Percentiles rank a stretch among this genome's conserved stretches.
phyloP scores from a whole-genome alignment of 352 stramenopile genomes.

The Phytophthora tentaculata region DNA sequence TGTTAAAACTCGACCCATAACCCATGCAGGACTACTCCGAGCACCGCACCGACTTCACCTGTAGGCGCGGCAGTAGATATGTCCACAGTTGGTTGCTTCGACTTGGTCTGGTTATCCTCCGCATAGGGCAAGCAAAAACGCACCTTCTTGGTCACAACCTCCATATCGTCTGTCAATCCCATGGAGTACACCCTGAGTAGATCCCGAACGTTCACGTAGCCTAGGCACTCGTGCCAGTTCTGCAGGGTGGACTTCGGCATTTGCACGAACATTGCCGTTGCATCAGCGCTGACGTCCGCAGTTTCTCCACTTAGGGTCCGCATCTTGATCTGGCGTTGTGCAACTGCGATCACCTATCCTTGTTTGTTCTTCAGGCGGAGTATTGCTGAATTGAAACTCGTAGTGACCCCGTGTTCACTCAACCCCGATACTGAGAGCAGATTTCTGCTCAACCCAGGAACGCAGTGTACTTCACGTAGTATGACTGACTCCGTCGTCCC shows the following conservation, averaged over 20 bases:
- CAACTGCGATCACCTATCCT: too few species aligned
- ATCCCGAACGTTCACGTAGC: slow-evolving; percentile 16
- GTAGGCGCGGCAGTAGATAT: slow-evolving; percentile 10
- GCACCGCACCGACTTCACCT: slow-evolving; percentile 13
- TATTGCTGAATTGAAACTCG: too few species aligned
- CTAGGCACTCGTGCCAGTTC: slow-evolving; percentile 7
- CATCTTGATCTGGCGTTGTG: too few species aligned
- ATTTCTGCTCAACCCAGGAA: too few species aligned
- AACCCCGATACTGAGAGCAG: too few species aligned
- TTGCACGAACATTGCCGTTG: slow-evolving; percentile 2
- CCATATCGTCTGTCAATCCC: neutral
- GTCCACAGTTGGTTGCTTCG: slow-evolving; percentile 7
- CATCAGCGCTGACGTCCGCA: neutral
- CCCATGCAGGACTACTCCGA: slow-evolving; percentile 10
- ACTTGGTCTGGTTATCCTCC: slow-evolving; percentile 17
- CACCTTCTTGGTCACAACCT: slow-evolving; percentile 5
- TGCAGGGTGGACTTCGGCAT: neutral
- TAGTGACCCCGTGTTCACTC: too few species aligned
- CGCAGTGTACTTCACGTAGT: too few species aligned
- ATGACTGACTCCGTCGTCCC: too few species aligned
- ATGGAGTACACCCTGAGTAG: neutral
- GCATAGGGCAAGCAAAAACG: slow-evolving; percentile 14
- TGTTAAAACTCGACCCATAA: too few species aligned
- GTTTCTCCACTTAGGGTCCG: too few species aligned
- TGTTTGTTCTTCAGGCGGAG: too few species aligned